Evolutionary conservation across 2,329 filamentous ascomycete species (phyloP).

Genomic region (Curvularia verruculosa): DNA sequence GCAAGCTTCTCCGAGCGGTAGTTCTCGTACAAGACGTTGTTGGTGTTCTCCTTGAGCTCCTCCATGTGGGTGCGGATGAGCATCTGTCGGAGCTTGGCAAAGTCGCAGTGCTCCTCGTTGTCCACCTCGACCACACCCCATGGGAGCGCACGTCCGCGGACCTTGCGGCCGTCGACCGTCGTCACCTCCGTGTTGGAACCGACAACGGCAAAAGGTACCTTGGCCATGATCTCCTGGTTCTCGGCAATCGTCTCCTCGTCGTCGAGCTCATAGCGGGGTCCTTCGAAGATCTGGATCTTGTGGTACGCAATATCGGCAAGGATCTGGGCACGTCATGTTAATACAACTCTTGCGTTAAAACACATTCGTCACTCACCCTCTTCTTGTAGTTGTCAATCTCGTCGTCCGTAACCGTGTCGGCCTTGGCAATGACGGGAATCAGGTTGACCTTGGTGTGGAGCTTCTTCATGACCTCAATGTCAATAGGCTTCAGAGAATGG

Average conservation of each 20-base stretch:
- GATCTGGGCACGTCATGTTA: slow-evolving; percentile 66
- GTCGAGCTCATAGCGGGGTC: slow-evolving; percentile 96
- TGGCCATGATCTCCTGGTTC: slow-evolving; percentile 99
- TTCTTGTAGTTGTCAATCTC: slow-evolving; percentile 95
- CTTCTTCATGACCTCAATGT: slow-evolving; percentile 99
- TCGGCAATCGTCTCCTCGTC: slow-evolving; percentile 99
- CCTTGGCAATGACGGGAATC: slow-evolving; percentile 98
- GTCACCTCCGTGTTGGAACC: slow-evolving; percentile 95
- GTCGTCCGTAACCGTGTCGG: slow-evolving; percentile 96
- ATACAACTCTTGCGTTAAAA: background rate
- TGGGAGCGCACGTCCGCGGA: slow-evolving; percentile 93
- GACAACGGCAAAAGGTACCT: slow-evolving; percentile 97
- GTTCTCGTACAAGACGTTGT: slow-evolving; percentile 98
- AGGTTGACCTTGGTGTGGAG: slow-evolving; percentile 99
- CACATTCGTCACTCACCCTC: slow-evolving; percentile 69
- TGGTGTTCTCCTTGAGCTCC: slow-evolving; percentile 99
- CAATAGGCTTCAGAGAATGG: slow-evolving; percentile 96
- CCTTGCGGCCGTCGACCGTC: slow-evolving; percentile 89
- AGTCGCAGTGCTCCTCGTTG: slow-evolving; percentile 99
- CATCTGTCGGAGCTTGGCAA: slow-evolving; percentile 99
- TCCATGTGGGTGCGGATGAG: slow-evolving; percentile 99
- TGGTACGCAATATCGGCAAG: slow-evolving; percentile 96
- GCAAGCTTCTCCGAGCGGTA: slow-evolving; percentile 99
- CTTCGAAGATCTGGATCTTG: slow-evolving; percentile 98
- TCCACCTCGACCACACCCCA: slow-evolving; percentile 99